Conservation (phyloP, 148 eudicot genomes). For the Rhododendron griersonianum region DNA sequence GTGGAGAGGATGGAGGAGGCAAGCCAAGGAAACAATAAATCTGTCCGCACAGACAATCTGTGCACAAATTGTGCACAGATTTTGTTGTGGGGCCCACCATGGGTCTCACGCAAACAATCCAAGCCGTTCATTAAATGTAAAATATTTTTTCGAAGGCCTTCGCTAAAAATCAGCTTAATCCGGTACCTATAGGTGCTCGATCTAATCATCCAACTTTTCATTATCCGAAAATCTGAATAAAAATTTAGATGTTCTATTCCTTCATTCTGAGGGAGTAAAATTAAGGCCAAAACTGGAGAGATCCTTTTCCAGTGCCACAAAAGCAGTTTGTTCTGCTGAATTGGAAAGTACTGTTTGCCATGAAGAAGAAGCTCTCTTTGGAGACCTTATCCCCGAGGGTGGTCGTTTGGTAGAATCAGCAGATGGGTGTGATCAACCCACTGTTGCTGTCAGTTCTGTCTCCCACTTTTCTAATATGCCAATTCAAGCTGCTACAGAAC, state of each 20-base stretch:
- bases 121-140: no score
- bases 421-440: constrained; percentile 73
- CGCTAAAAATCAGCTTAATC: no score
- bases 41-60: no score
- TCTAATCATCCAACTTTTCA: no score
- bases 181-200: no score
- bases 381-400: constrained; percentile 95
- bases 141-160: no score
- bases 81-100: no score
- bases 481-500: constrained; percentile 67
- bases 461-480: constrained; percentile 56
- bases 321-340: constrained; percentile 50
- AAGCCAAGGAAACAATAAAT: no score
- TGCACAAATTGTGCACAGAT: no score
- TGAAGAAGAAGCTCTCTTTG: constrained; percentile 97
- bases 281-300: constrained; percentile 73
- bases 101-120: no score
- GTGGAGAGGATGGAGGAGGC: no score
- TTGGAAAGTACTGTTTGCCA: constrained; percentile 64
- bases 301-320: constrained; percentile 56
- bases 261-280: constrained; percentile 84
- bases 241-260: constrained; percentile 33
- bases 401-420: constrained; percentile 83
- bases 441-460: constrained; percentile 43
- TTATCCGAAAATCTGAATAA: no score